Base-by-base conservation (phyloP, 495 filamentous ascomycete species). In the Aspergillus haitiensis region DNA sequence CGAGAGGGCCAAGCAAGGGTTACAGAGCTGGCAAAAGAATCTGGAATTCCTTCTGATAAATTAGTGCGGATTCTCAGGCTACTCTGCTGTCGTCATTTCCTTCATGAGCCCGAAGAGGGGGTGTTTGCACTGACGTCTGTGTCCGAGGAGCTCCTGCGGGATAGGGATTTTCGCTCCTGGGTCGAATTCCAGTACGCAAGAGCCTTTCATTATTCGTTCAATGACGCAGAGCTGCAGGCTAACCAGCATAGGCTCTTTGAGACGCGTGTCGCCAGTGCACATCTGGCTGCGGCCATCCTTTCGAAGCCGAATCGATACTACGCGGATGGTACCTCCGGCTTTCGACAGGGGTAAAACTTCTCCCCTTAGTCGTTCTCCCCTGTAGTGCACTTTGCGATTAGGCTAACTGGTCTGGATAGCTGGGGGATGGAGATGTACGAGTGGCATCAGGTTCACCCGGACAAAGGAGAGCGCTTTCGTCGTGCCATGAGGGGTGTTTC, bases 401-500 rank as follows among this genome's bases (percentile, higher is more conserved):
- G n/a, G 42, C 42, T 46, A 1, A 46, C 42, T 16, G n/a, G 0
- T 13, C 42, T 27, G 21, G 3, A 3, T 27, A 46, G 42, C 7
- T 46, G 42, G 42, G 42, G 42, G 18, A 16, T 46, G 42, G 42
- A 46, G 18, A 46, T 46, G 42, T 46, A 46, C 42, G 42, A 46
- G n/a, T 46, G 42, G 42, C 42, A 46, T 46, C 13, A 13, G 2
- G 42, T 16, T 46, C 42, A 46, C 7, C 42, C 42, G 12, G 42
- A 46, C 42, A 46, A 46, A 46, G 42, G 42, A 16, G 42, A 46
- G 5, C 42, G 42, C 7, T 46, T 46, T 16, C 42, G 42, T 46
- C 42, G 12, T 3, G 42, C 42, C 2, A 46, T 46, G 42, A 46
- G 42, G 42, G 42, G 42, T 16, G 42, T 46, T 46, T 46, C 42